Percentiles rank a stretch among this genome's conserved stretches.
Conservation (phyloP, 768 basidiomycete species). For the Phylloporus arenicola region DNA sequence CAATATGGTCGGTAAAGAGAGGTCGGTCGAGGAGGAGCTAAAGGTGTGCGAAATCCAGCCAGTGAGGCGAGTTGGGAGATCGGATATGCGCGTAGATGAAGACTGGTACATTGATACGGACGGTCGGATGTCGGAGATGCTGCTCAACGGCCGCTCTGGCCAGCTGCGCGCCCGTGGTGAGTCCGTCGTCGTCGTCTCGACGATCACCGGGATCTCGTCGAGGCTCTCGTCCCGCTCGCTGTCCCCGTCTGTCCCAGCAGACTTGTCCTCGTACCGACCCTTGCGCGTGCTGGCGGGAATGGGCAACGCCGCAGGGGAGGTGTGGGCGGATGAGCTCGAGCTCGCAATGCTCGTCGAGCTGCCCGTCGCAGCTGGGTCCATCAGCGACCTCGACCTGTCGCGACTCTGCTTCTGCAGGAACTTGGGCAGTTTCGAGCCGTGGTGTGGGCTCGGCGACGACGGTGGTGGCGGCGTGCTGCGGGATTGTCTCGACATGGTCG, state of each 20-base stretch:
- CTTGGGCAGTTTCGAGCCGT: constrained; percentile 55
- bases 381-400: constrained; percentile 55
- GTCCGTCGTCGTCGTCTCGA: constrained; percentile 40
- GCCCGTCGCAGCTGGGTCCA: constrained; percentile 33
- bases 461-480: constrained; percentile 40
- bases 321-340: constrained; percentile 36
- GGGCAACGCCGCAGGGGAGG: constrained; percentile 28
- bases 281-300: constrained; percentile 22
- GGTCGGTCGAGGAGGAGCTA: constrained; percentile 64
- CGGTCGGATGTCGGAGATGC: constrained; percentile 39
- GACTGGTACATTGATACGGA: constrained; percentile 43
- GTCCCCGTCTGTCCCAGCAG: constrained; percentile 17
- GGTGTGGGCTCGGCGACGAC: constrained; percentile 37
- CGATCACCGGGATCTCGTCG: constrained; percentile 59
- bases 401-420: constrained; percentile 62
- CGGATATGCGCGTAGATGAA: constrained; percentile 51
- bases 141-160: constrained; percentile 50
- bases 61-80: constrained; percentile 69
- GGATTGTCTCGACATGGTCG: constrained; percentile 43
- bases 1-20: constrained; percentile 59
- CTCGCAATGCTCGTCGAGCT: constrained; percentile 36
- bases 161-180: constrained; percentile 52
- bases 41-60: constrained; percentile 83
- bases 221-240: constrained; percentile 30
- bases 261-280: constrained; percentile 34